These are phyloP conservation scores for Aotearoamyces nothofagi DNA, from an alignment of 2,329 filamentous ascomycete species.

Conservation along the genomic window DNA sequence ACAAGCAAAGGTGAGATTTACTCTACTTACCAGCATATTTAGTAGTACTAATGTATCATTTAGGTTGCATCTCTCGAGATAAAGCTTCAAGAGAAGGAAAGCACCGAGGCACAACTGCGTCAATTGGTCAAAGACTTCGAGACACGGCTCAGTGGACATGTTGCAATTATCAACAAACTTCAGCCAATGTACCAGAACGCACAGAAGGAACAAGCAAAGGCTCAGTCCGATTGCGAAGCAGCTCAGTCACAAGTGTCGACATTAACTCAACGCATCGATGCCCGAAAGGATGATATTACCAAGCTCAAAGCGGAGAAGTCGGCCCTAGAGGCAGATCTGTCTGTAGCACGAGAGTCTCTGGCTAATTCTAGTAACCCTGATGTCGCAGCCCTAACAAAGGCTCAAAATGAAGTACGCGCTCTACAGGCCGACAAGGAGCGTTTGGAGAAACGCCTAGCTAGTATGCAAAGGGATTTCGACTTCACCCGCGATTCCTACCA, in stretches of 20 bases:
- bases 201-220: slow-evolving; percentile 31
- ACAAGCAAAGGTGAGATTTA: slow-evolving; percentile 13
- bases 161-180: slow-evolving; percentile 27
- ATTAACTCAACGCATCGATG: slow-evolving; percentile 10
- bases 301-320: slow-evolving; percentile 14
- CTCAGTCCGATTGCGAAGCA: slow-evolving; percentile 28
- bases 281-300: slow-evolving; percentile 6
- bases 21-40: not conserved
- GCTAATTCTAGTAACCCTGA: slow-evolving; percentile 21
- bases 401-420: slow-evolving; percentile 21
- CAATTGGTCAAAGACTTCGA: slow-evolving; percentile 28
- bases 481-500: slow-evolving; percentile 17
- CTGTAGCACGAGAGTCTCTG: slow-evolving; percentile 6
- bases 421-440: slow-evolving; percentile 10
- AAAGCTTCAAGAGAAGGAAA: slow-evolving; percentile 10
- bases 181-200: slow-evolving; percentile 32
- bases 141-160: slow-evolving; percentile 28
- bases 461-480: slow-evolving; percentile 12
- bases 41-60: not conserved
- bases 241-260: slow-evolving; percentile 4
- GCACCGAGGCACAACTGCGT: slow-evolving; percentile 23
- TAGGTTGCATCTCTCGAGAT: slow-evolving; percentile 24
- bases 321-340: slow-evolving; percentile 14
- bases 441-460: slow-evolving; percentile 9
- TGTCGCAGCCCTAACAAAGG: slow-evolving; percentile 23